Base-by-base conservation (phyloP, 352 stramenopile genomes). In the Phytophthora brassicae region DNA sequence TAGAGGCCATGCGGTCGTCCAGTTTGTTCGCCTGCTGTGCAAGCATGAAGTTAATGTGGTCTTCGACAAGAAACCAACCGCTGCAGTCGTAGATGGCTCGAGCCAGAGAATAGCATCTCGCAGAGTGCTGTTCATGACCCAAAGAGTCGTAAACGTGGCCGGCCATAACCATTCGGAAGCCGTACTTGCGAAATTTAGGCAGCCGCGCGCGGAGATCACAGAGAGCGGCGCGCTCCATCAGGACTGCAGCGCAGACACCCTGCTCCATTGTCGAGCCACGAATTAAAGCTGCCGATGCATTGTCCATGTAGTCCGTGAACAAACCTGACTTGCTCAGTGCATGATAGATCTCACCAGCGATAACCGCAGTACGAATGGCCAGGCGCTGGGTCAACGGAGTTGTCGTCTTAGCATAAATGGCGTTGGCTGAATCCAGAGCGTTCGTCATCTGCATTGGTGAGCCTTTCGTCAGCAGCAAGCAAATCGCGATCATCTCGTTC, bases 101-200 rank as follows among this genome's bases (percentile, higher is more conserved):
- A 1, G 86, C 84, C 26, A 92, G 59, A 4, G 84, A 75, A 48
- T 95, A 95, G 46, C 88, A 96, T 16, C 88, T 84, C 22, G 88
- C 84, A 0, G 86, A 89, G 64, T 96, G 88, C 20, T 81, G 66
- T 5, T 77, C 72, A 59, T 92, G 81, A 0, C 81, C 82, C 12
- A 92, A 52, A 2, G 83, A 88, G 35, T 89, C 74, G 64, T 94
- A 96, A 4, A 93, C 74, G 35, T 94, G 85, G 20, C 88, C 85
- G 20, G 88, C 88, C 80, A 96, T 95, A 38, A 96, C 84, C 86
- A 96, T 92, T 54, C 87, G 79, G 55, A 96, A 96, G 3, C 86
- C 88, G 55, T 89, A 95, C 49, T 96, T 96, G 57, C 88, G 85
- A 47, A 92, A 94, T 47, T 91, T 94, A 1, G 86, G 77, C 16